These are phyloP conservation scores for Vigna unguiculata DNA, from an alignment of 306 rosid genomes.

Conservation along the genomic window DNA sequence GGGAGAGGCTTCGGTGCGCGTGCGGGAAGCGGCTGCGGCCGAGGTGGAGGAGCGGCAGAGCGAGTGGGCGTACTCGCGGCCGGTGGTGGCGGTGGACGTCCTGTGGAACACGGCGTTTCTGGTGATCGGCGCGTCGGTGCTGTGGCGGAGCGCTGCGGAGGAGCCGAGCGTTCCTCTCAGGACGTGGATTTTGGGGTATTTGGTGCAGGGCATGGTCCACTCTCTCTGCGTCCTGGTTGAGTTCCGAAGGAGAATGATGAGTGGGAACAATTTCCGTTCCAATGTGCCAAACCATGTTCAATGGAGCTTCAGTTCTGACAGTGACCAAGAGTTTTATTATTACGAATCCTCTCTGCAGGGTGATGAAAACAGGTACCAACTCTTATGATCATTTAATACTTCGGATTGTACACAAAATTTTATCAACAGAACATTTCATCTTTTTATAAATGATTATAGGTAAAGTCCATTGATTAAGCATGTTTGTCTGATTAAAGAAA, in stretches of 20 bases:
- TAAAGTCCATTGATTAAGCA: too few species aligned
- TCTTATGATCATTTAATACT: too few species aligned
- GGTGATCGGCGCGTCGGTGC: conserved; percentile 51
- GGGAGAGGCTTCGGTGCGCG: conserved; percentile 71
- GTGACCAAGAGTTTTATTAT: conserved; percentile 57
- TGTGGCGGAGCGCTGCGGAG: conserved; percentile 65
- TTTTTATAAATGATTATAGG: too few species aligned
- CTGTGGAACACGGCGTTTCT: conserved; percentile 74
- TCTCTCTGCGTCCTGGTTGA: conserved; percentile 61
- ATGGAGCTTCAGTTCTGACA: conserved; percentile 64
- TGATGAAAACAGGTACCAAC: conserved; percentile 61
- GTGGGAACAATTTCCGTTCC: conserved; percentile 17
- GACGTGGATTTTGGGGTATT: conserved; percentile 79
- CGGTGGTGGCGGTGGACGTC: conserved; percentile 69
- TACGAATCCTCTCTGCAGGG: conserved; percentile 38
- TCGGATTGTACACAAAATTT: too few species aligned
- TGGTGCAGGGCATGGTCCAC: conserved; percentile 64
- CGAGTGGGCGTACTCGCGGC: conserved; percentile 73
- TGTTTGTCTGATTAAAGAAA: too few species aligned
- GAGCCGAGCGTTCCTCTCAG: conserved; percentile 75
- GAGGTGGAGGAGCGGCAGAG: conserved; percentile 87
- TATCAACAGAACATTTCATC: too few species aligned
- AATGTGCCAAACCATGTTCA: conserved; percentile 42
- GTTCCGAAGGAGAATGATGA: conserved; percentile 54
- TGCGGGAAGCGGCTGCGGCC: conserved; percentile 85